These are phyloP conservation scores for Paraphoma sp. DNA, from an alignment of 2,329 filamentous ascomycete genomes.

Conservation along the genomic window DNA sequence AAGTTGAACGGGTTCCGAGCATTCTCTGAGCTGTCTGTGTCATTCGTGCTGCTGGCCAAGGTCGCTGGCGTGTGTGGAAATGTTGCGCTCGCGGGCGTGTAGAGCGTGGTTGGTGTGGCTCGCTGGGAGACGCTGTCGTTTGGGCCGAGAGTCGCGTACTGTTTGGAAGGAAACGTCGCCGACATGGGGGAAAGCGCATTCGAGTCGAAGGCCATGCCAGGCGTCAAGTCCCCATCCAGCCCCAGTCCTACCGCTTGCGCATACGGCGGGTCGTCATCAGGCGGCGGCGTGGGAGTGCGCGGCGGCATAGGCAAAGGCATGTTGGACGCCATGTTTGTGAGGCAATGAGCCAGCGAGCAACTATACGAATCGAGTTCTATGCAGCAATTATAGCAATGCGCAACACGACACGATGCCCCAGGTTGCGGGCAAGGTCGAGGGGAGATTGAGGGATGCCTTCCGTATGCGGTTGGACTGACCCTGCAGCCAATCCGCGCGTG, in stretches of 20 bases:
- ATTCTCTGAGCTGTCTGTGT: slow-evolving; percentile 42
- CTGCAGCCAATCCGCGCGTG: slow-evolving; percentile 24
- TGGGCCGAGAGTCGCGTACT: slow-evolving; percentile 43
- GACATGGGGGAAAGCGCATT: slow-evolving; percentile 50
- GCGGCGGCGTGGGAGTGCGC: slow-evolving; percentile 69
- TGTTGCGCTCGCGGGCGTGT: slow-evolving; percentile 43
- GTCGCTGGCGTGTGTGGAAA: slow-evolving; percentile 43
- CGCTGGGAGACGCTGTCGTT: slow-evolving; percentile 44
- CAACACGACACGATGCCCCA: slow-evolving; percentile 18
- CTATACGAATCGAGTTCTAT: slow-evolving; percentile 25
- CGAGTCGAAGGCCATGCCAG: slow-evolving; percentile 34
- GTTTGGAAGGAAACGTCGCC: slow-evolving; percentile 45
- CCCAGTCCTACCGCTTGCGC: slow-evolving; percentile 41
- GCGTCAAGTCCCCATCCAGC: slow-evolving; percentile 38
- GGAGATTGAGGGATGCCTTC: slow-evolving; percentile 29
- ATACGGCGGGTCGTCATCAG: slow-evolving; percentile 55
- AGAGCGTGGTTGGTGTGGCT: slow-evolving; percentile 35
- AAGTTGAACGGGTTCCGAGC: slow-evolving; percentile 88
- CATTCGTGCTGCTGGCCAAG: slow-evolving; percentile 33
- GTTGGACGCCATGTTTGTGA: slow-evolving; percentile 62
- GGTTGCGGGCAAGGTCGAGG: slow-evolving; percentile 20
- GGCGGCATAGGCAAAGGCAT: slow-evolving; percentile 67
- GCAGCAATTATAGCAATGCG: slow-evolving; percentile 17
- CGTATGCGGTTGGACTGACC: slow-evolving; percentile 24
- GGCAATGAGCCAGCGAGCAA: slow-evolving; percentile 18